Evolutionary conservation across 129 eudicot genomes (phyloP).

Genomic region (Flaveria linearis): DNA sequence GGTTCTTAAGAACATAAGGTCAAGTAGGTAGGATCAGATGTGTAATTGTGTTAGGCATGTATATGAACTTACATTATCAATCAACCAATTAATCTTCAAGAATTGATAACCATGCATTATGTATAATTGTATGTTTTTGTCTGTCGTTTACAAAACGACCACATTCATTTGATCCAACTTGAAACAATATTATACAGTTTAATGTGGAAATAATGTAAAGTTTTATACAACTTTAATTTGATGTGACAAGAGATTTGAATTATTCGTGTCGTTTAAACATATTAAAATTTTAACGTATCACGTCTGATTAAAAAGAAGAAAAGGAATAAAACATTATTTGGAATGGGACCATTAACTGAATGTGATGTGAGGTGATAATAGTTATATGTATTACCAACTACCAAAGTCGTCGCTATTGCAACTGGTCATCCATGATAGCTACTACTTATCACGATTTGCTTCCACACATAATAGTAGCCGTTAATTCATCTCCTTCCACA

Average conservation of each 20-base stretch:
- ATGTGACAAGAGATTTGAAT: not conserved
- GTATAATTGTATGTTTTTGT: not conserved
- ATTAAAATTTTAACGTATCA: not conserved
- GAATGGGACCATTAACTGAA: conserved; percentile 20
- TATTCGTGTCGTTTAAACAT: not conserved
- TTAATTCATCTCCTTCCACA: conserved; percentile 26
- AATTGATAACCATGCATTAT: not conserved
- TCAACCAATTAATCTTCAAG: not conserved
- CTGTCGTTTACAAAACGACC: not conserved
- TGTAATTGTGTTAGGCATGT: conserved; percentile 6
- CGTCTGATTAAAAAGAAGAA: not conserved
- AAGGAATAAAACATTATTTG: conserved; percentile 17
- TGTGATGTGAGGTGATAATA: conserved; percentile 20
- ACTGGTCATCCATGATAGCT: conserved; percentile 28
- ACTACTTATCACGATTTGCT: conserved; percentile 24
- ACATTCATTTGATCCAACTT: conserved; percentile 24
- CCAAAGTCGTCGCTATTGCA: conserved; percentile 24
- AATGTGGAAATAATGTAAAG: conserved; percentile 15
- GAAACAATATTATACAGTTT: conserved; percentile 12
- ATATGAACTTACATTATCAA: conserved; percentile 2
- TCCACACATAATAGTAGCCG: conserved; percentile 22
- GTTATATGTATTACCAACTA: not conserved
- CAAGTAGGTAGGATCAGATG: conserved; percentile 6
- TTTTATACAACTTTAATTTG: not conserved
- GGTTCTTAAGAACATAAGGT: not conserved